Conservation (phyloP, 1,284 basidiomycete genomes). For the Phenoliferia sp. region DNA sequence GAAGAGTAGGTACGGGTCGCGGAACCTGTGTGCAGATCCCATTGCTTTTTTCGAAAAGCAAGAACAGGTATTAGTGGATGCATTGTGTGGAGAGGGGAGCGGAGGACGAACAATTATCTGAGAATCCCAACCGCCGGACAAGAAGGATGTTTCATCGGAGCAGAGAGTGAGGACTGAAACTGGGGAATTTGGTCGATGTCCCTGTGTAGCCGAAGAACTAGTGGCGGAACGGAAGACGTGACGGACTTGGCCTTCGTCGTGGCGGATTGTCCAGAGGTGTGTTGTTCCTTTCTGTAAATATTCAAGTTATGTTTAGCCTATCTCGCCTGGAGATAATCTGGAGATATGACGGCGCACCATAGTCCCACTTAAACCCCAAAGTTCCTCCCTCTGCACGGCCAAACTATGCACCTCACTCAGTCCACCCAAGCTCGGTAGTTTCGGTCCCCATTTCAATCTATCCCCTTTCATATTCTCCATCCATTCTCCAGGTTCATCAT, state of each 20-base stretch:
- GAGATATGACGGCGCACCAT: slow-evolving; percentile 54
- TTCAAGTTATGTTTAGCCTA: background rate
- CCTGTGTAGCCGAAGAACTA: slow-evolving; percentile 7
- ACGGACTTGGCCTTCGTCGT: slow-evolving; percentile 76
- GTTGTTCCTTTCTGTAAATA: slow-evolving; percentile 66
- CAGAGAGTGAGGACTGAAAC: slow-evolving; percentile 80
- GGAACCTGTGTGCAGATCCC: slow-evolving; percentile 93
- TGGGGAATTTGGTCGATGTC: slow-evolving; percentile 58
- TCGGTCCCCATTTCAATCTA: slow-evolving; percentile 21
- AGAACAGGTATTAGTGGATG: slow-evolving; percentile 4
- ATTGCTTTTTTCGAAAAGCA: slow-evolving; percentile 59
- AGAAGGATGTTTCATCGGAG: slow-evolving; percentile 71
- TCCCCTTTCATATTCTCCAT: slow-evolving; percentile 9
- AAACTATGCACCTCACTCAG: slow-evolving; percentile 52
- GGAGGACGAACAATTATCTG: slow-evolving; percentile 66
- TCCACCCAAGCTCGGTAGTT: background rate
- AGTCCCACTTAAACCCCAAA: slow-evolving; percentile 83
- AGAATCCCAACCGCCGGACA: slow-evolving; percentile 94
- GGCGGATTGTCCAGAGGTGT: slow-evolving; percentile 86
- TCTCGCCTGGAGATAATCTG: background rate
- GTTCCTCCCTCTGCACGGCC: slow-evolving; percentile 78
- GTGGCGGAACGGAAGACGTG: slow-evolving; percentile 55
- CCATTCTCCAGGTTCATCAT: slow-evolving; percentile 25
- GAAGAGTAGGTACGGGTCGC: slow-evolving; percentile 69
- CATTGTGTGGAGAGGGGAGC: slow-evolving; percentile 10